These are phyloP conservation scores for Protomyces inouyei DNA, from an alignment of 1,139 yeast species.

Conservation along the genomic window DNA sequence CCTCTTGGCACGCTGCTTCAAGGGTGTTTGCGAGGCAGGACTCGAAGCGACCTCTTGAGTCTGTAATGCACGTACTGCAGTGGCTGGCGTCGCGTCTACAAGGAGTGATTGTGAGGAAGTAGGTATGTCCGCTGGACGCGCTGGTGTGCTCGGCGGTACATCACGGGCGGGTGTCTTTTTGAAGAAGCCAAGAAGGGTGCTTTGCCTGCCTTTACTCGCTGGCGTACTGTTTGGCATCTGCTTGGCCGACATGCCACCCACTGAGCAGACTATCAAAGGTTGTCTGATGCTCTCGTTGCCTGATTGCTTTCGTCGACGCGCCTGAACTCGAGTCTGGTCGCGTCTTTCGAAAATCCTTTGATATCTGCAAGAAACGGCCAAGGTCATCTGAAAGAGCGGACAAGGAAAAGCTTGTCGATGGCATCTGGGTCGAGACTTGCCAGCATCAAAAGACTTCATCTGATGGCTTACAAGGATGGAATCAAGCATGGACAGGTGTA, in stretches of 20 bases:
- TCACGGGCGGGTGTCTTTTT: conserved; percentile 2
- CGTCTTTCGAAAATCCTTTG: no score
- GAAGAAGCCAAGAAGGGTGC: conserved; percentile 25
- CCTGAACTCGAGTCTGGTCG: no score
- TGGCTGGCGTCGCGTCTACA: not conserved
- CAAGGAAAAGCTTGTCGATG: no score
- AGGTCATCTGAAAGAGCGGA: no score
- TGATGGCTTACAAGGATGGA: no score
- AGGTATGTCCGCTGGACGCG: not conserved
- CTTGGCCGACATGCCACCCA: conserved; percentile 4
- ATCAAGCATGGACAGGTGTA: no score
- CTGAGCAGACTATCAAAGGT: no score
- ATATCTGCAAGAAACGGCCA: no score
- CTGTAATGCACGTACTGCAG: not conserved
- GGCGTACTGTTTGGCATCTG: not conserved
- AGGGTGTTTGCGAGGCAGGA: not conserved
- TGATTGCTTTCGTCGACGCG: no score
- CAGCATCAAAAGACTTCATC: no score
- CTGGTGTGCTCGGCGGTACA: not conserved
- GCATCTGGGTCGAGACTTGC: no score
- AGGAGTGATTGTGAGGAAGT: not conserved
- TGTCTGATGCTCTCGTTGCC: no score
- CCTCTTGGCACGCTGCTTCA: not conserved
- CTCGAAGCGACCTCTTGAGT: not conserved
- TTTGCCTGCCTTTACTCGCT: conserved; percentile 1